Conservation (phyloP, 2,329 filamentous ascomycete genomes). For the Penicillium sp. region DNA sequence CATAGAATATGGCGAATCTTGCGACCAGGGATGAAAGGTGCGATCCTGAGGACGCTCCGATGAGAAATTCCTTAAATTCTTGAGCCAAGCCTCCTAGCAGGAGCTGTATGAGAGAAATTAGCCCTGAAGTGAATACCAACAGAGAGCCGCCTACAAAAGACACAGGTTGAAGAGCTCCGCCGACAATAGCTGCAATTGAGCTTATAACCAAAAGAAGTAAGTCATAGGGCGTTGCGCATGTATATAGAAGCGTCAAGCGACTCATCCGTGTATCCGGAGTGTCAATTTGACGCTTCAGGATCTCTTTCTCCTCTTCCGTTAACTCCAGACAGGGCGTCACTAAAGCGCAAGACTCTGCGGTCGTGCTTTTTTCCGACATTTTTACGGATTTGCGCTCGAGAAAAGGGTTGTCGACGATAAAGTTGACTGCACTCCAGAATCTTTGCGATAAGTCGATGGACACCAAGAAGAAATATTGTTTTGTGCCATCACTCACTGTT, state of each 20-base stretch:
- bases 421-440: neutral
- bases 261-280: neutral
- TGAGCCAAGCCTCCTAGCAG: too few species aligned
- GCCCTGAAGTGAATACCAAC: neutral
- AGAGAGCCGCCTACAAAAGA: neutral
- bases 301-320: neutral
- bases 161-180: neutral
- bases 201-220: neutral
- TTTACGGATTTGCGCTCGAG: neutral
- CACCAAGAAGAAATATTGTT: neutral
- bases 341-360: neutral
- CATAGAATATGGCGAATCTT: too few species aligned
- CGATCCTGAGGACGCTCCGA: too few species aligned
- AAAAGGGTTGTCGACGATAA: neutral
- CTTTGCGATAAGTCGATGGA: neutral
- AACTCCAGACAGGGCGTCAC: neutral
- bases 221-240: neutral
- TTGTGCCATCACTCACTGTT: neutral
- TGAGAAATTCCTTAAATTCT: too few species aligned
- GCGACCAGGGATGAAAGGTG: too few species aligned
- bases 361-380: neutral
- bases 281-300: neutral
- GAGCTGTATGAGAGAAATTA: too few species aligned
- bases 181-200: neutral
- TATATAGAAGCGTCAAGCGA: neutral